phyloP scores from a whole-genome alignment of 352 stramenopile species.

The Pythium folliculosum region DNA sequence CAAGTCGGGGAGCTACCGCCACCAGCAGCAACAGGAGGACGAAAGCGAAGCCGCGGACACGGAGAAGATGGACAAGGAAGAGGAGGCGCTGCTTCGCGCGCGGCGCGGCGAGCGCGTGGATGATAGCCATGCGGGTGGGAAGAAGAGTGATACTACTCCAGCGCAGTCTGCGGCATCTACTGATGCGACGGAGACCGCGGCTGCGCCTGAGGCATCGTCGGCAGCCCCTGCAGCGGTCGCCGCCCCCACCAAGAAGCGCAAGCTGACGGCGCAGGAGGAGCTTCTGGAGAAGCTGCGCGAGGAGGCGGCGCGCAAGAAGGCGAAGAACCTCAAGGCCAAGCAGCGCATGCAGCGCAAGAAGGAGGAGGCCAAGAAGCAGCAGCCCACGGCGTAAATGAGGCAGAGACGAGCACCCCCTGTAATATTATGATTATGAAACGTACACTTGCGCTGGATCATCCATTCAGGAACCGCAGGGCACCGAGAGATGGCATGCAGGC shows the following conservation, averaged over 20 bases:
- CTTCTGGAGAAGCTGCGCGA: constrained; percentile 68
- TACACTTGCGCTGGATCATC: not conserved
- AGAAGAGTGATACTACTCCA: not conserved
- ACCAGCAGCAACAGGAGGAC: constrained; percentile 37
- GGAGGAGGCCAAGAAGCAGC: constrained; percentile 44
- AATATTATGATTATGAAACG: not conserved
- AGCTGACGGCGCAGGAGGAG: constrained; percentile 66
- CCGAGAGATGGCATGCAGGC: not conserved
- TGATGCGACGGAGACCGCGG: not conserved
- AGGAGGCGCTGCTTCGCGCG: constrained; percentile 56
- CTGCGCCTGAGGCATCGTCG: not conserved
- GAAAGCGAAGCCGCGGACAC: constrained; percentile 30
- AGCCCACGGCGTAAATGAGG: not conserved
- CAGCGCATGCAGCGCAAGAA: constrained; percentile 78
- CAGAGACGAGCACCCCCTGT: not conserved
- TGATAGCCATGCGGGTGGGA: not conserved
- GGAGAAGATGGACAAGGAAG: constrained; percentile 54
- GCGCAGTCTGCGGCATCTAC: not conserved
- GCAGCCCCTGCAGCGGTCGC: not conserved
- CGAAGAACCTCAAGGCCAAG: constrained; percentile 81
- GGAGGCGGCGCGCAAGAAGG: constrained; percentile 62
- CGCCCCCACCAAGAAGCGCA: constrained; percentile 47
- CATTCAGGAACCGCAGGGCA: not conserved
- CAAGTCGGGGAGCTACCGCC: constrained; percentile 43
- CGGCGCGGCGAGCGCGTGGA: constrained; percentile 25